Evolutionary conservation across 78 protist species (phyloP).

Genomic region (Dictyostelium capitatum): DNA sequence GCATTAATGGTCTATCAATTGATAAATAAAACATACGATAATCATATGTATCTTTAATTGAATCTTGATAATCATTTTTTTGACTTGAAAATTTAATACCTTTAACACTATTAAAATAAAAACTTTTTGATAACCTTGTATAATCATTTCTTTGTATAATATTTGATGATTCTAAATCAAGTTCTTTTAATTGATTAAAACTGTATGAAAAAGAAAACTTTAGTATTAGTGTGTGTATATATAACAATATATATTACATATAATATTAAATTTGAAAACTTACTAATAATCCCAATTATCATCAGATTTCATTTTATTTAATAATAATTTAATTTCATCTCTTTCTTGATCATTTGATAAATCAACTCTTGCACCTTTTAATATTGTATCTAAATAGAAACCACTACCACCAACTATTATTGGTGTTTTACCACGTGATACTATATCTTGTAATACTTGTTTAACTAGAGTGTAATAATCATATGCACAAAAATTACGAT

Average conservation of each 20-base stretch:
- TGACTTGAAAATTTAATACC: conserved; percentile 29
- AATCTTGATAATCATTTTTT: not conserved
- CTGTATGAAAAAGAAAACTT: no score
- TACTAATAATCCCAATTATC: conserved; percentile 47
- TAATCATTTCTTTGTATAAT: conserved; percentile 21
- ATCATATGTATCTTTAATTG: conserved; percentile 28
- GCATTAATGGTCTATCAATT: not conserved
- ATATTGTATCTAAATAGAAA: conserved; percentile 28
- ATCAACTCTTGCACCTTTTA: conserved; percentile 16
- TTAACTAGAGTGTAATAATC: not conserved
- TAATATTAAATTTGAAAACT: not conserved
- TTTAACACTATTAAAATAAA: conserved; percentile 24
- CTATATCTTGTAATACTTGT: conserved; percentile 17
- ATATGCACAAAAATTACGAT: conserved; percentile 4
- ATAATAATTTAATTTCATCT: not conserved
- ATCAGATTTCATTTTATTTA: conserved; percentile 5
- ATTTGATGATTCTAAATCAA: conserved; percentile 55
- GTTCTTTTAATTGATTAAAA: not conserved
- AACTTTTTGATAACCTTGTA: conserved; percentile 35
- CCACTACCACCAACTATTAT: conserved; percentile 75
- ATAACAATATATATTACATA: not conserved
- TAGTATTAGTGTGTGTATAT: no score
- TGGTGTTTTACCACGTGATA: conserved; percentile 36
- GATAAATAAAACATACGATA: conserved; percentile 62
- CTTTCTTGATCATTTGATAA: conserved; percentile 4